These are phyloP conservation scores for Monoraphidium neglectum DNA, from an alignment of 139 green algal genomes.

Conservation along the genomic window DNA sequence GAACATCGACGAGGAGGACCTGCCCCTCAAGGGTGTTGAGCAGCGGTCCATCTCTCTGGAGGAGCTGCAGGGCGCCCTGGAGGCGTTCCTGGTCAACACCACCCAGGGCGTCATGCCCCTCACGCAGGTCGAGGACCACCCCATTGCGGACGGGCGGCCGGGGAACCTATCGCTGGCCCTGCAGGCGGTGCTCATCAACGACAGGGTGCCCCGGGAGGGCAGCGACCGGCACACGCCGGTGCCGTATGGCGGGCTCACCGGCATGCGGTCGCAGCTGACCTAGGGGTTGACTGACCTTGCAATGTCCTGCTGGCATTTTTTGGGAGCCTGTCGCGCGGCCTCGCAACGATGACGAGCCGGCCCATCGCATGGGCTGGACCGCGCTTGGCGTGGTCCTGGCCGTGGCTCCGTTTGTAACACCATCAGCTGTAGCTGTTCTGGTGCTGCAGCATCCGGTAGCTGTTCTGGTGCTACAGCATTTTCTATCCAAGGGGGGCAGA, in stretches of 20 bases:
- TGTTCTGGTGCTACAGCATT: too few species aligned
- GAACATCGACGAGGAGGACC: slow-evolving; percentile 26
- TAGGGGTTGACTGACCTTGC: too few species aligned
- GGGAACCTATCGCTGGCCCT: slow-evolving; percentile 63
- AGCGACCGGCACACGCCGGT: slow-evolving; percentile 58
- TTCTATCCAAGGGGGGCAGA: too few species aligned
- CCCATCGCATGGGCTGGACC: too few species aligned
- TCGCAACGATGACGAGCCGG: too few species aligned
- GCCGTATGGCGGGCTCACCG: slow-evolving; percentile 76
- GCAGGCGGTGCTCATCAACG: slow-evolving; percentile 59
- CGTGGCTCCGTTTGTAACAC: too few species aligned
- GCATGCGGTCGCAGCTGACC: slow-evolving; percentile 57
- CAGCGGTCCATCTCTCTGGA: slow-evolving; percentile 30
- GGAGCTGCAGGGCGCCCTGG: slow-evolving; percentile 35
- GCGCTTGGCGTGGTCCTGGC: too few species aligned
- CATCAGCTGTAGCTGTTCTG: too few species aligned
- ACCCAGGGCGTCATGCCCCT: slow-evolving; percentile 20
- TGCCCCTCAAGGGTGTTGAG: slow-evolving; percentile 15
- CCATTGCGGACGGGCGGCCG: slow-evolving; percentile 39
- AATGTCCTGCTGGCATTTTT: too few species aligned
- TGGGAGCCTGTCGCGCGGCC: too few species aligned
- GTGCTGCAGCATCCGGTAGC: too few species aligned
- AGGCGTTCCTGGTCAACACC: slow-evolving; percentile 30
- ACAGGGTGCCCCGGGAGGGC: slow-evolving; percentile 44
- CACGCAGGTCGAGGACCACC: slow-evolving; percentile 26